Evolutionary conservation across 2,329 filamentous ascomycete genomes (phyloP), one percentile per base, ranked within the genome.

Genomic region (Clathrospora elynae): DNA sequence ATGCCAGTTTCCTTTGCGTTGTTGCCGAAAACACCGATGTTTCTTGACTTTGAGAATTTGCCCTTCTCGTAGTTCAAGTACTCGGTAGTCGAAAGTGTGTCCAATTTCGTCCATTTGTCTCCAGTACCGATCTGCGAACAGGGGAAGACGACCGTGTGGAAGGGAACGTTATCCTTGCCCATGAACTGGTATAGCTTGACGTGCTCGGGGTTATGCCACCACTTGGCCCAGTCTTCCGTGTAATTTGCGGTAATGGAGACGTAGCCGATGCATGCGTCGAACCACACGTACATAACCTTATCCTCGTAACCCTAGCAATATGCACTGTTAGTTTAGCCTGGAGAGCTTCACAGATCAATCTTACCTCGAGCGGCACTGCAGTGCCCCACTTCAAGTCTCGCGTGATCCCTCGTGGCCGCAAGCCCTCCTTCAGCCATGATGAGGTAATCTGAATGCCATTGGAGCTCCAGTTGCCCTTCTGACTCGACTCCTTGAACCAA

Each of bases 201-300:
- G 22, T 95, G 79, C 30, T 95, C 86, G 0, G 90, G 89, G 68
- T 95, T 87, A 65, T 87, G 85, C 91, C 91, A 96, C 91, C 91
- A 96, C 64, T 88, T 81, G 75, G 95, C 85, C 91, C 91, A 96
- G 51, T 95, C 79, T 30, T 84, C 80, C 4, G 90, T 96, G 70
- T 95, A 95, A 59, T 84, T 90, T 53, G 88, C 89, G 1, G 91
- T 96, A 57, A 96, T 96, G 2, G 90, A 95, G n/a, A 90, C 85
- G 68, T 96, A 96, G 13, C 91, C 91, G 62, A 96, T 93, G 71
- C 88, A 93, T 40, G 89, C 89, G 67, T 95, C 89, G 66, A 96
- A 90, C 90, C 86, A 88, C 47, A 96, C 90, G 64, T 96, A 96
- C 55, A 96, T 84, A 49, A 96, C 92, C 76, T 88, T 88, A 52